phyloP scores from a whole-genome alignment of 2,329 filamentous ascomycete genomes.

The Scedosporium dehoogii region DNA sequence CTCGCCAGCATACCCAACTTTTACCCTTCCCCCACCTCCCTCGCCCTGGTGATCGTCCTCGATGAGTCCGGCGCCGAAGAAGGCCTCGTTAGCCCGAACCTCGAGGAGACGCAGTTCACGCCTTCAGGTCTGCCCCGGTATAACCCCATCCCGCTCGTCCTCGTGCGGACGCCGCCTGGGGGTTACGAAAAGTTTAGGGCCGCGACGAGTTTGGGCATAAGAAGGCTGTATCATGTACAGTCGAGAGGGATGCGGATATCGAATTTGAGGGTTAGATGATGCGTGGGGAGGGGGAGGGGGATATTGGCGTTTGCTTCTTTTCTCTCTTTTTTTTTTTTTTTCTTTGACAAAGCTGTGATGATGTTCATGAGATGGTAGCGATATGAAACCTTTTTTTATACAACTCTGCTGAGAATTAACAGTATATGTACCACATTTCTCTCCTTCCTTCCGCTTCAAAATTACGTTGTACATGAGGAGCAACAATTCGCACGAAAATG shows the following conservation, averaged over 20 bases:
- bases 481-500: too few relatives aligned
- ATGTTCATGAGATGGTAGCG: background rate
- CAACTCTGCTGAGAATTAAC: too few relatives aligned
- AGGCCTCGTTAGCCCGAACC: constrained; percentile 47
- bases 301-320: background rate
- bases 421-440: too few relatives aligned
- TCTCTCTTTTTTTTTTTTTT: background rate
- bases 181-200: constrained; percentile 53
- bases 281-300: too few relatives aligned
- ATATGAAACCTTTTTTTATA: too few relatives aligned
- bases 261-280: constrained; percentile 57
- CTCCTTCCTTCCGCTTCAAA: too few relatives aligned
- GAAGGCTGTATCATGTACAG: constrained; percentile 68
- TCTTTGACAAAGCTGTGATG: background rate
- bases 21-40: constrained; percentile 44
- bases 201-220: constrained; percentile 62
- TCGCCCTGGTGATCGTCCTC: constrained; percentile 78
- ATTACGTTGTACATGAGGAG: too few relatives aligned
- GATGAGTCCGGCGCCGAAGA: constrained; percentile 24
- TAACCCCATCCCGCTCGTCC: constrained; percentile 70
- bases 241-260: constrained; percentile 71
- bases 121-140: constrained; percentile 58
- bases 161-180: constrained; percentile 59
- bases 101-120: constrained; percentile 66
- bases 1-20: constrained; percentile 75